Evolutionary conservation across 2,329 filamentous ascomycete genomes (phyloP), one percentile per base, ranked within the genome.

Genomic region (Monosporascus sp.): DNA sequence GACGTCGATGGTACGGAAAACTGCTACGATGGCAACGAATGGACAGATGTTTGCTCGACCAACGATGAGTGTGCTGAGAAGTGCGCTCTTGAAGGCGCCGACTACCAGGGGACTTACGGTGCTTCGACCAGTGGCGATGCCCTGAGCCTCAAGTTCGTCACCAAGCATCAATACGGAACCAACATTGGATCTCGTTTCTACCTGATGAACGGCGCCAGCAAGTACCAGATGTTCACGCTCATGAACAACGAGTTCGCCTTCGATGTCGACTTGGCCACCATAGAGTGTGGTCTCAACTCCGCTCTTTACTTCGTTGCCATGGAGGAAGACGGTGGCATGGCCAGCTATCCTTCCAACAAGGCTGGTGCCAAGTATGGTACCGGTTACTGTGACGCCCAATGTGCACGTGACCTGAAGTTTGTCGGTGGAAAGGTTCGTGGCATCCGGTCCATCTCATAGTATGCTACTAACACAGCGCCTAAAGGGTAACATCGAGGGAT

Each of bases 251-350:
- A 87, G 65, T 80, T 87, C 66, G 77, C 80, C 37, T 85, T 87
- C 58, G 82, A 85, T 51, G 82, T 86, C 17, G 83, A 86, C 64
- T 75, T 84, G 37, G 85, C 82, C 31, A 77, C 78, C 55, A 74
- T 86, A 37, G 65, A 66, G 50, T 87, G 84, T 60, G 84, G 84
- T 56, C 69, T 87, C 52, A 86, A 87, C 67, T 83, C 82, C 50
- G 83, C 83, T 37, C 68, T 86, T 25, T 86, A 86, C 68, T 74
- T 80, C 52, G 72, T 76, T 49, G 69, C 74, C 60, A 83, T 84
- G 81, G 76, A 80, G 47, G 72, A 74, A 31, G 78, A 82, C 52
- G 80, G 80, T 57, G 80, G 79, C 45, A 66, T 73, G 67, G 61
- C 63, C 56, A 76, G 74, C 61, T 77, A 75, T 65, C 39, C 69